Percentiles rank a stretch among this genome's conserved stretches.
Conservation (phyloP, 1,139 yeast genomes). For the Entelexis paramagnoliae region DNA sequence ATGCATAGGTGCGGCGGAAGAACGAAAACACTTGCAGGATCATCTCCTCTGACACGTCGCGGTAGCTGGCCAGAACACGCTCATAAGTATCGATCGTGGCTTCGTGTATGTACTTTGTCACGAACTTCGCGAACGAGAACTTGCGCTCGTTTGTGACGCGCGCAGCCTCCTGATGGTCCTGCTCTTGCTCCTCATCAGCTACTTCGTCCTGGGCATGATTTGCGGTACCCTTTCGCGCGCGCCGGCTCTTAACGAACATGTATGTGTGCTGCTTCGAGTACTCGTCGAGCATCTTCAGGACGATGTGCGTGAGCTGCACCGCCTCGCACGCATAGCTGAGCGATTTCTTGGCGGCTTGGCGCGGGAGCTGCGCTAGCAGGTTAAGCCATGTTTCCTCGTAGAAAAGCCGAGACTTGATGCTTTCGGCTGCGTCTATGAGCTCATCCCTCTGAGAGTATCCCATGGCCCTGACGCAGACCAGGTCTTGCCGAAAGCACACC, state of each 20-base stretch:
- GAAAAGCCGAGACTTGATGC: slow-evolving; percentile 47
- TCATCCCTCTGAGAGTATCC: slow-evolving; percentile 33
- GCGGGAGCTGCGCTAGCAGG: slow-evolving; percentile 51
- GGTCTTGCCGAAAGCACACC: slow-evolving; percentile 56
- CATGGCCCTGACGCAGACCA: slow-evolving; percentile 46
- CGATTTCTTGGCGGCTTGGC: slow-evolving; percentile 55
- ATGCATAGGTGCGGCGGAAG: slow-evolving; percentile 61
- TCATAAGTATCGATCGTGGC: slow-evolving; percentile 43
- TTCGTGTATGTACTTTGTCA: slow-evolving; percentile 35
- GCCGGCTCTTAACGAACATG: slow-evolving; percentile 41
- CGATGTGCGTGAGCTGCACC: slow-evolving; percentile 55
- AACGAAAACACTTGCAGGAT: slow-evolving; percentile 57
- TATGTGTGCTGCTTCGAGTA: slow-evolving; percentile 55
- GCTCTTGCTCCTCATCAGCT: slow-evolving; percentile 37
- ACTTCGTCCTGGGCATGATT: slow-evolving; percentile 35
- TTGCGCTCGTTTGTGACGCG: slow-evolving; percentile 41
- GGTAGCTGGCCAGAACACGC: slow-evolving; percentile 43
- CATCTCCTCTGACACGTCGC: slow-evolving; percentile 52
- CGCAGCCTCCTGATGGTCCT: slow-evolving; percentile 29
- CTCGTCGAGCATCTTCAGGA: slow-evolving; percentile 58
- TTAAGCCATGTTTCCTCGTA: slow-evolving; percentile 56
- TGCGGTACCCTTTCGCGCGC: slow-evolving; percentile 17
- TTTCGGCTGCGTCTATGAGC: slow-evolving; percentile 42
- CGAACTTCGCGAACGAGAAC: slow-evolving; percentile 40
- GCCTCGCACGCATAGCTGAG: slow-evolving; percentile 52